Conservation (phyloP, 2,329 filamentous ascomycete species). For the Geosmithia flava region DNA sequence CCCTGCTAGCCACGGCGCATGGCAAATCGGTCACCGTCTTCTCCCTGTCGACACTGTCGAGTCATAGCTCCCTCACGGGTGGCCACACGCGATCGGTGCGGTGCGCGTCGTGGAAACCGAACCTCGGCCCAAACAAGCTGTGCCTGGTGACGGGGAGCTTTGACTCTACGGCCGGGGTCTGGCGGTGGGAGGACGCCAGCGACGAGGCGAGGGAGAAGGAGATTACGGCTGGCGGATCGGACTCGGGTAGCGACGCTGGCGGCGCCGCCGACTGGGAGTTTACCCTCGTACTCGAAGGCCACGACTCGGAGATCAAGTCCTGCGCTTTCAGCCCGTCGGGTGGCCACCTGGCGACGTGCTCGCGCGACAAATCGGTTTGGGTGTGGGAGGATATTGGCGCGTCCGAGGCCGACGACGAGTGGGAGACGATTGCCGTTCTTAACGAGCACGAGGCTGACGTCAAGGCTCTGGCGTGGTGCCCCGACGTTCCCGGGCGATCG, state of each 20-base stretch:
- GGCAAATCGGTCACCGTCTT: constrained; percentile 82
- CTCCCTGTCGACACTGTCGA: constrained; percentile 67
- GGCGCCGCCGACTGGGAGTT: constrained; percentile 80
- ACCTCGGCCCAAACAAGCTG: constrained; percentile 45
- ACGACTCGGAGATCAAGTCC: constrained; percentile 85
- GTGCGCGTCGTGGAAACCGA: constrained; percentile 77
- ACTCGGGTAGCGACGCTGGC: constrained; percentile 16
- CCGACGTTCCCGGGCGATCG: constrained; percentile 43
- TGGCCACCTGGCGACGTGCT: constrained; percentile 77
- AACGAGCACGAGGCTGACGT: constrained; percentile 94
- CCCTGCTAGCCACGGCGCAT: constrained; percentile 80
- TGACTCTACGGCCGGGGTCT: constrained; percentile 80
- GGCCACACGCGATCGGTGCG: constrained; percentile 90
- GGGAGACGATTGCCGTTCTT: constrained; percentile 89
- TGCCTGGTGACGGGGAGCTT: constrained; percentile 89
- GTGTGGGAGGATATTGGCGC: constrained; percentile 87
- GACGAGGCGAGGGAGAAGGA: constrained; percentile 31
- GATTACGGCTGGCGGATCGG: constrained; percentile 13
- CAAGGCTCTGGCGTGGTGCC: constrained; percentile 89
- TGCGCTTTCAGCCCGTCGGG: constrained; percentile 64
- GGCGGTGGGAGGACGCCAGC: constrained; percentile 45
- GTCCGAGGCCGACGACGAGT: constrained; percentile 75
- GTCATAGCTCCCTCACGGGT: constrained; percentile 68
- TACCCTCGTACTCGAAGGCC: constrained; percentile 82
- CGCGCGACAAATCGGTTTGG: constrained; percentile 90